These are phyloP conservation scores for Vigna hirtella DNA, from an alignment of 306 rosid genomes.

Conservation along the genomic window DNA sequence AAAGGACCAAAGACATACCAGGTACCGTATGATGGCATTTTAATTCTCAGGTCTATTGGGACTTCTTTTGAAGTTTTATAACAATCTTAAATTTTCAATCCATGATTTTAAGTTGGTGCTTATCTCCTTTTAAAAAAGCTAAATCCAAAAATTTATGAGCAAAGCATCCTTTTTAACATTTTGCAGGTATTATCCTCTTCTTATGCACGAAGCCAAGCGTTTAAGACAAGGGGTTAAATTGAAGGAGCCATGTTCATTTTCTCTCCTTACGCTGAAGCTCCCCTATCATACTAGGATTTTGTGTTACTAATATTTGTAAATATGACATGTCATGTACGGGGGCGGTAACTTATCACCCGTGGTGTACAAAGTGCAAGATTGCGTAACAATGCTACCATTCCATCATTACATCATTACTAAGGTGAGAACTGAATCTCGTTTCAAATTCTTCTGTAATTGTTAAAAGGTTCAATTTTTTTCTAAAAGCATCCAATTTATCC, in stretches of 20 bases:
- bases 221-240: conserved; percentile 57
- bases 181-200: conserved; percentile 87
- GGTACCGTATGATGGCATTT: conserved; percentile 54
- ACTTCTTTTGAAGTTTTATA: not conserved
- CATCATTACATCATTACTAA: not conserved
- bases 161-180: conserved; percentile 23
- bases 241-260: conserved; percentile 18
- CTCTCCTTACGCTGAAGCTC: not conserved
- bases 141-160: conserved; percentile 1
- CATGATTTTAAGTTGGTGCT: not conserved
- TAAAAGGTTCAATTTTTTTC: no score
- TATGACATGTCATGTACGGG: not conserved
- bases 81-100: not conserved
- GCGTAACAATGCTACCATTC: not conserved
- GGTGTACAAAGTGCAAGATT: not conserved
- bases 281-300: not conserved
- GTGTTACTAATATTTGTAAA: not conserved
- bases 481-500: no score
- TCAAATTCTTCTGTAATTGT: not conserved
- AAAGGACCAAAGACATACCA: conserved; percentile 92
- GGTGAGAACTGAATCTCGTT: not conserved
- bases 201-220: conserved; percentile 50
- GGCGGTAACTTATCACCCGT: not conserved
- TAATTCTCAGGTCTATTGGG: not conserved
- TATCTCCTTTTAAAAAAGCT: not conserved